Base-by-base conservation (phyloP, 306 rosid species). In the Trifolium subterraneum region DNA sequence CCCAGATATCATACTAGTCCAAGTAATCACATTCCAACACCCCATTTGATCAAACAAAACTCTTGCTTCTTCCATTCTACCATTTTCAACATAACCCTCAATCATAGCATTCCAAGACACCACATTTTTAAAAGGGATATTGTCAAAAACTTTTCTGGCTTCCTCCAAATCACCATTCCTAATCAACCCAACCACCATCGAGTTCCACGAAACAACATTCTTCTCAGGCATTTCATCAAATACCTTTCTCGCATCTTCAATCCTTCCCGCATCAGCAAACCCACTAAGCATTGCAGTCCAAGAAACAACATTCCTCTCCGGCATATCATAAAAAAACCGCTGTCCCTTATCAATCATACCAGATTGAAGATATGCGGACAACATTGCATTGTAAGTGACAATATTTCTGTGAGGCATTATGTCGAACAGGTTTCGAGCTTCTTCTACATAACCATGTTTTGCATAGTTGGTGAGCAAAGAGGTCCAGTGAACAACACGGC, bases 1-100 rank as follows among this genome's bases (percentile, higher is more conserved):
- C 76, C 96, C 97, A 18, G 96, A 74, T 55, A 92, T 68, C 89
- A 92, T 81, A 31, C 82, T 85, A 70, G 97, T 92, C 93, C 97
- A 88, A 62, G 85, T 84, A 71, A 92, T 56, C 73, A 90, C 92
- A 79, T 89, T 89, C 80, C 80, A 77, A 66, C 48, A 81, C 11
- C 48, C 59, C 92, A 89, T 86, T 73, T 68, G 80, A n/a, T 88
- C 86, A 79, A 89, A 92, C 80, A 92, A 72, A 5, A 9, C 54
- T 50, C 86, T 84, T 6, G 93, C 97, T 59, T 92, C 90, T 18
- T 77, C 86, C 90, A 92, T 85, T 38, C 88, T 71, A 64, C 83
- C 77, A 10, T 64, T 62, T 78, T 85, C 90, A 14, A 59, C 79
- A 31, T 84, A 92, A 68, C 96, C 90, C 1, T 88, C 77, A 73